Base-by-base conservation (phyloP, 1,284 basidiomycete genomes). In the Papiliotrema terrestris region DNA sequence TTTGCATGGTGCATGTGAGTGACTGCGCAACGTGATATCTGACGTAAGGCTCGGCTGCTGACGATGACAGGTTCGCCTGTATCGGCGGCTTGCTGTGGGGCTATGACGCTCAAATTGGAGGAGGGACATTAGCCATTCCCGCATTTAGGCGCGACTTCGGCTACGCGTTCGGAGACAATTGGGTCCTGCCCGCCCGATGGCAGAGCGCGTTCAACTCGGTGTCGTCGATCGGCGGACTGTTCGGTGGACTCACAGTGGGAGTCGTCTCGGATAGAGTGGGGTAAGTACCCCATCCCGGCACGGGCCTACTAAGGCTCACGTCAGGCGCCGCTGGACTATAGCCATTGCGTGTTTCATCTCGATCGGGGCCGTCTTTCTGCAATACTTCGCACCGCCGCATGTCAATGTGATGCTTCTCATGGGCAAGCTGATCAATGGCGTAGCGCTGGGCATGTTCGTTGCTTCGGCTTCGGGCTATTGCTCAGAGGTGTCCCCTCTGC, bases 361-460 rank as follows among this genome's bases (percentile, higher is more conserved):
- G 13, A 57, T 55, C 29, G 45, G 32, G 22, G 53, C 50, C 6
- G 54, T 60, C 49, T 58, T 62, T 47, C 47, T 62, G 9, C 61
- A 62, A 38, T 62, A 60, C 61, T 60, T 62, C 49, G 51, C 52
- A 15, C 58, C 61, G 1, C 23, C 56, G 5, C 59, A 63, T 39
- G 36, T 45, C 23, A 63, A 63, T 25, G 49, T 41, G 11, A 52
- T 60, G 59, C 56, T 63, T 8, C 49, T 63, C 11, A 48, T 54
- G 15, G 61, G 61, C 23, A 63, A 63, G 41, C 59, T 63, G 19
- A 48, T 60, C 50, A 63, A 63, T 38, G 61, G 60, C 15, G n/a
- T 52, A 29, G 42, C 59, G 3, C 46, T 62, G 23, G 60, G 60
- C 1, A 59, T 62, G 49, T 62, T 56, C 43, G 58, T 62, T n/a